Percentiles rank a stretch among this genome's conserved stretches.
phyloP scores from a whole-genome alignment of 306 rosid genomes.

The Psophocarpus tetragonolobus region DNA sequence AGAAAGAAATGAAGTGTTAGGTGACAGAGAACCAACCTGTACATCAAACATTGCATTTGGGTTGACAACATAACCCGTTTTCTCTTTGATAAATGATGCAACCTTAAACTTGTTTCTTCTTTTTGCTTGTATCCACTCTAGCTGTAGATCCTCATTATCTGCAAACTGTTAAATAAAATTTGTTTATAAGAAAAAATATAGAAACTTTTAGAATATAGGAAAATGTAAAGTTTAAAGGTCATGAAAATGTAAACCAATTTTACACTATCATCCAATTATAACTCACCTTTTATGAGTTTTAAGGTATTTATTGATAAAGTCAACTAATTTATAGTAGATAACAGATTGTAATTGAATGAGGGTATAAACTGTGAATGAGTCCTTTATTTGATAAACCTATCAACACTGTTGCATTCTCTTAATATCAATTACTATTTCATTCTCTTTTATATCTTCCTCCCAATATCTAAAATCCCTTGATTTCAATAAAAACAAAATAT shows the following conservation, averaged over 20 bases:
- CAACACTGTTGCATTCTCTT: not conserved
- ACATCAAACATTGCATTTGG: conserved; percentile 91
- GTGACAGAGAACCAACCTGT: conserved; percentile 59
- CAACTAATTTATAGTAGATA: no score
- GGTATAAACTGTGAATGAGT: no score
- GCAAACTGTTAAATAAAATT: conserved; percentile 55
- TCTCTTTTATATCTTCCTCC: not conserved
- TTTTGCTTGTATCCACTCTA: conserved; percentile 80
- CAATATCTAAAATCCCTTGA: not conserved
- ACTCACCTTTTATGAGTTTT: no score
- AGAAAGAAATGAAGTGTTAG: conserved; percentile 21
- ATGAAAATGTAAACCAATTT: no score
- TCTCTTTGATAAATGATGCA: conserved; percentile 72
- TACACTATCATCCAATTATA: no score
- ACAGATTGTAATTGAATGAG: no score
- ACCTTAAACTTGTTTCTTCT: conserved; percentile 79
- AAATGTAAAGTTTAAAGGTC: no score
- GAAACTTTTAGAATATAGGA: not conserved
- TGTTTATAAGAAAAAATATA: not conserved
- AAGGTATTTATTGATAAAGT: no score
- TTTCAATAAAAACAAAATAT: not conserved
- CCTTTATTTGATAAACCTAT: not conserved
- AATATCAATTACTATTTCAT: not conserved
- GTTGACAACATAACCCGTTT: conserved; percentile 81
- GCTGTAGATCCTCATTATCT: conserved; percentile 79